phyloP scores from a whole-genome alignment of 1,284 basidiomycete genomes.

The Takashimella koratensis region DNA sequence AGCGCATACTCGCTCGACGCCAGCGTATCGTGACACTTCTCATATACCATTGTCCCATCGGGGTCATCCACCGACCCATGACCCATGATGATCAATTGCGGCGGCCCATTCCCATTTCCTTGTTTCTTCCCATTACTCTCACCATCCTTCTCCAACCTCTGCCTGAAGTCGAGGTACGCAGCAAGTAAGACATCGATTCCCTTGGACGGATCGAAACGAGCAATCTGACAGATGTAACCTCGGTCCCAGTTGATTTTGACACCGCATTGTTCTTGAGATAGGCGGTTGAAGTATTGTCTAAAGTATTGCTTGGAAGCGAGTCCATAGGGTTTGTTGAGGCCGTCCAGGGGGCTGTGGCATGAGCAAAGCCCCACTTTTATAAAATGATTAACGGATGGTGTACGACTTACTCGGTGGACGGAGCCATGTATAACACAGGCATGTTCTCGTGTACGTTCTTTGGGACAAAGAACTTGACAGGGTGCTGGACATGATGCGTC shows the following conservation, averaged over 20 bases:
- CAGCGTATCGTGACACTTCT: slow-evolving; percentile 60
- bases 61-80: slow-evolving; percentile 70
- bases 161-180: slow-evolving; percentile 73
- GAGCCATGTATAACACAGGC: slow-evolving; percentile 46
- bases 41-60: slow-evolving; percentile 65
- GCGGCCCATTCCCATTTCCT: slow-evolving; percentile 56
- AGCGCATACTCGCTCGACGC: slow-evolving; percentile 28
- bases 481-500: slow-evolving; percentile 53
- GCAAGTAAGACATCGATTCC: slow-evolving; percentile 56
- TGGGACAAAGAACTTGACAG: slow-evolving; percentile 86
- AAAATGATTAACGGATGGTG: not conserved
- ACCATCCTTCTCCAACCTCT: slow-evolving; percentile 53
- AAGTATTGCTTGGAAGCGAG: slow-evolving; percentile 34
- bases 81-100: slow-evolving; percentile 77
- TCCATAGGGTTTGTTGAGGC: slow-evolving; percentile 66
- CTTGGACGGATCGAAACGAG: slow-evolving; percentile 72
- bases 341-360: slow-evolving; percentile 65
- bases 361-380: not conserved
- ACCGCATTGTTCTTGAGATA: slow-evolving; percentile 38
- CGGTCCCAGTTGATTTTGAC: slow-evolving; percentile 68
- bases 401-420: slow-evolving; percentile 37
- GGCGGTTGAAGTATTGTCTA: slow-evolving; percentile 35
- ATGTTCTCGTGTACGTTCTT: slow-evolving; percentile 62
- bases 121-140: not conserved
- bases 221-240: slow-evolving; percentile 77